Conservation (phyloP, 768 basidiomycete species). For the Mycena chlorophos region DNA sequence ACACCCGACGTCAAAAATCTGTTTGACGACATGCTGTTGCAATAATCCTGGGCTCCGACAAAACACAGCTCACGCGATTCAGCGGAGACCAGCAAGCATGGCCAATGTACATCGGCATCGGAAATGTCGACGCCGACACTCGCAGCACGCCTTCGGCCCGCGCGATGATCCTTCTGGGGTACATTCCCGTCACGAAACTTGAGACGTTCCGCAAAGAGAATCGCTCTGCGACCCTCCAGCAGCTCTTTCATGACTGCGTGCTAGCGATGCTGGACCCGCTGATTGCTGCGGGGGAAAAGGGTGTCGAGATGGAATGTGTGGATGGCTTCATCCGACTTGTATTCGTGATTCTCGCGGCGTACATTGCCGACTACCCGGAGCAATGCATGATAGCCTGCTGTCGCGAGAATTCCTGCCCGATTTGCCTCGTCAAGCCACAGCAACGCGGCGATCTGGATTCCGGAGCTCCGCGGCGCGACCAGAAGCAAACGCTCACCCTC, state of each 20-base stretch:
- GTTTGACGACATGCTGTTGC: too few relatives aligned
- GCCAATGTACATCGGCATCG: slow-evolving; percentile 37
- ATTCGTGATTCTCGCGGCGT: slow-evolving; percentile 19
- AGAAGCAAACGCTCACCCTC: background rate
- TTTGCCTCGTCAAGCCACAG: slow-evolving; percentile 17
- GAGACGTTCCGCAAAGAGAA: slow-evolving; percentile 21
- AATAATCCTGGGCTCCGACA: slow-evolving; percentile 37
- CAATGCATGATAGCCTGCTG: slow-evolving; percentile 1
- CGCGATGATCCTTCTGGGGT: slow-evolving; percentile 33
- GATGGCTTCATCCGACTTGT: slow-evolving; percentile 15
- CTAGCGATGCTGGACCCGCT: slow-evolving; percentile 27
- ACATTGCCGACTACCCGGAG: slow-evolving; percentile 18
- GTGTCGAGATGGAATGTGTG: slow-evolving; percentile 19
- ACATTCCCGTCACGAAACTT: slow-evolving; percentile 36
- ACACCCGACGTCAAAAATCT: too few relatives aligned
- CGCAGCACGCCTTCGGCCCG: slow-evolving; percentile 25
- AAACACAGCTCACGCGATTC: slow-evolving; percentile 34
- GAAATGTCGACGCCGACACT: slow-evolving; percentile 31
- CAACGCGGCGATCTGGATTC: background rate
- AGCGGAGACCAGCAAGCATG: slow-evolving; percentile 34
- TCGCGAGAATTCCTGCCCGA: slow-evolving; percentile 14
- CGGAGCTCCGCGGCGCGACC: background rate
- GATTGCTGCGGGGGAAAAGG: slow-evolving; percentile 2
- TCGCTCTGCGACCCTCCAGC: slow-evolving; percentile 23
- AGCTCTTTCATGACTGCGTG: slow-evolving; percentile 38